Conservation (phyloP, 2,329 filamentous ascomycete genomes). For the Colletotrichum spaethianum region DNA sequence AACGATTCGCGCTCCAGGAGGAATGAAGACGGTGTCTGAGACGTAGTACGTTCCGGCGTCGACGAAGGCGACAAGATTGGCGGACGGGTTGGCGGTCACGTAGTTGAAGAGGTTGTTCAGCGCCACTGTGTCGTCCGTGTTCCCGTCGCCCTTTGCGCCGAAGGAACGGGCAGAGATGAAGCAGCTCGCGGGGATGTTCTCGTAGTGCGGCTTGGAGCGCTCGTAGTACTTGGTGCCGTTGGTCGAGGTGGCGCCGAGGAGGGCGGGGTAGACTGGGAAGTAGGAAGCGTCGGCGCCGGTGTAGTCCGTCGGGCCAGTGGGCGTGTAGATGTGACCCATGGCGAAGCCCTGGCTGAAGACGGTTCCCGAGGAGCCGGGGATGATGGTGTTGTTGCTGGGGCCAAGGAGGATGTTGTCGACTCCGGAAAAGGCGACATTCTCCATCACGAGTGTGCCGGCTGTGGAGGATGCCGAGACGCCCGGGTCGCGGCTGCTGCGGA, state of each 20-base stretch:
- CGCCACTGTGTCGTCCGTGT: conserved; percentile 80
- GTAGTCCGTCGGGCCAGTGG: conserved; percentile 59
- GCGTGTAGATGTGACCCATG: conserved; percentile 74
- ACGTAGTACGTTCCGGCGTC: conserved; percentile 75
- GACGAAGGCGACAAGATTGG: conserved; percentile 70
- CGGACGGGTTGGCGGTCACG: conserved; percentile 59
- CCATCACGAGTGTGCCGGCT: conserved; percentile 60
- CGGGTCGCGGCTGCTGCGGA: conserved; percentile 71
- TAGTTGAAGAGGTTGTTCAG: conserved; percentile 75
- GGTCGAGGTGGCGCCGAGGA: conserved; percentile 57
- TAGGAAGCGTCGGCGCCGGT: conserved; percentile 63
- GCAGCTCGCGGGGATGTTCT: conserved; percentile 66
- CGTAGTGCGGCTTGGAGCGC: conserved; percentile 84
- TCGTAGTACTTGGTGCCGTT: conserved; percentile 73
- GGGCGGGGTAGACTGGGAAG: conserved; percentile 63
- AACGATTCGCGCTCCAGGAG: conserved; percentile 67
- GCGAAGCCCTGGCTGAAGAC: conserved; percentile 68
- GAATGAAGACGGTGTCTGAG: conserved; percentile 66
- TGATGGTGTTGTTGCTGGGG: conserved; percentile 61
- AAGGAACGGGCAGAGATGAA: conserved; percentile 79
- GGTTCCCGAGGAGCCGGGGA: conserved; percentile 65
- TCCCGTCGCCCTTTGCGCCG: conserved; percentile 81
- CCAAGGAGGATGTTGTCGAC: conserved; percentile 55
- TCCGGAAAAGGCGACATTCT: conserved; percentile 60
- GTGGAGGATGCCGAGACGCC: conserved; percentile 51